Evolutionary conservation across 805 yeast species (phyloP), one percentile per base, ranked within the genome.

Genomic region (Nakazawaea ishiwadae): DNA sequence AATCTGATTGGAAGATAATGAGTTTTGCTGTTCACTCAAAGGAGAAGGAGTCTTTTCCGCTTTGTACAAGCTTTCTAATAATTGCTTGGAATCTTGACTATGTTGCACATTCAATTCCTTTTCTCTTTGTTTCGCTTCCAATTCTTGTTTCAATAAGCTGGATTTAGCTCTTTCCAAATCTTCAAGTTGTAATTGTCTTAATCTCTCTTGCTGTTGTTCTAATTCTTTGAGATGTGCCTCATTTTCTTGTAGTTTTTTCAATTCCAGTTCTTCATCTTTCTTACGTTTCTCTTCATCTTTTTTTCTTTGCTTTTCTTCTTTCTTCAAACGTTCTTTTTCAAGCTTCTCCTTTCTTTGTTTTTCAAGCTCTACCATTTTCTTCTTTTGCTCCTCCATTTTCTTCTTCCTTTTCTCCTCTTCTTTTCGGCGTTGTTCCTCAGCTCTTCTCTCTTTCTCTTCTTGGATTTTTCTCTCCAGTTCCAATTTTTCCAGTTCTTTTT

Each of bases 401-500:
- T 52, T 64, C 63, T 64, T 62, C 58, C 64, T 51, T 56, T 69
- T 63, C 31, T 56, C 64, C 56, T 71, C 63, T 56, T 68, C 61
- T 51, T 62, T 60, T 49, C 67, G 54, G 54, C 72, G 60, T 4
- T 74, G 70, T 47, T 76, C 77, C 49, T 74, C 80, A 23, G 55
- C 58, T 50, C 57, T 65, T 50, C 56, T 62, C 56, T 59, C 54
- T 63, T 66, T 56, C 56, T 69, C 66, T 42, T 60, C 70, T 52
- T 68, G 54, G 54, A 59, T 51, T 43, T 59, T 48, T 48, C 66
- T 50, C 58, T 68, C 66, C 18, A 68, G 67, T 47, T 75, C 75
- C 42, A 71, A 71, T 43, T 62, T 64, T 43, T 76, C 79, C 39
- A 71, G 79, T 50, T 78, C 83, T 46, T 73, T 77, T 50, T 64